phyloP scores from a whole-genome alignment of 768 basidiomycete species.

The Piloderma croceum region DNA sequence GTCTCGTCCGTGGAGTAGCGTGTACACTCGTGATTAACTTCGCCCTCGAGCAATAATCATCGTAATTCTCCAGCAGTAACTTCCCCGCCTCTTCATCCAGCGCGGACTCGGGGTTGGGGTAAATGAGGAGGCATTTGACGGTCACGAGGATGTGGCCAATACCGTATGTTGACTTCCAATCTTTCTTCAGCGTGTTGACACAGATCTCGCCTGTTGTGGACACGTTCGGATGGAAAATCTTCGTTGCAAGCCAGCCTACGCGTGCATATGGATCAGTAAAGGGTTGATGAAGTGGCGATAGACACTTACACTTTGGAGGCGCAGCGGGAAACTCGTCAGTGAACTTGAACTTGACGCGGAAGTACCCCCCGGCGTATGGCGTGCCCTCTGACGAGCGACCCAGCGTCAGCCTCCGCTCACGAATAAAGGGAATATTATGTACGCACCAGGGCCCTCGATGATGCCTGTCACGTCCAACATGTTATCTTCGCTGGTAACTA shows the following conservation, averaged over 20 bases:
- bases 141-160: constrained; percentile 89
- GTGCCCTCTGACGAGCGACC: constrained; percentile 44
- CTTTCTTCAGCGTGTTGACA: constrained; percentile 95
- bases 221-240: constrained; percentile 97
- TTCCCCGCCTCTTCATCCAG: constrained; percentile 96
- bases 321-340: constrained; percentile 90
- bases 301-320: constrained; percentile 81
- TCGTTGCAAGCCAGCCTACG: constrained; percentile 83
- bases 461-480: constrained; percentile 83
- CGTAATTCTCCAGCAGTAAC: constrained; percentile 83
- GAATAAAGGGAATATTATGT: not conserved
- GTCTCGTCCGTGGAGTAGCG: constrained; percentile 73
- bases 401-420: constrained; percentile 6
- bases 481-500: constrained; percentile 82
- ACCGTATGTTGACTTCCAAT: constrained; percentile 90
- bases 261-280: not conserved
- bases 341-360: constrained; percentile 77
- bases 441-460: constrained; percentile 85
- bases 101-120: constrained; percentile 94
- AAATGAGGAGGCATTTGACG: constrained; percentile 92
- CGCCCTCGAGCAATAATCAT: constrained; percentile 80
- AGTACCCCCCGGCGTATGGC: constrained; percentile 70
- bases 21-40: constrained; percentile 88
- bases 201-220: constrained; percentile 88
- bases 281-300: not conserved